These are phyloP conservation scores for Takakia lepidozioides DNA, from an alignment of 225 moss, liverwort and hornwort species.

Conservation along the genomic window DNA sequence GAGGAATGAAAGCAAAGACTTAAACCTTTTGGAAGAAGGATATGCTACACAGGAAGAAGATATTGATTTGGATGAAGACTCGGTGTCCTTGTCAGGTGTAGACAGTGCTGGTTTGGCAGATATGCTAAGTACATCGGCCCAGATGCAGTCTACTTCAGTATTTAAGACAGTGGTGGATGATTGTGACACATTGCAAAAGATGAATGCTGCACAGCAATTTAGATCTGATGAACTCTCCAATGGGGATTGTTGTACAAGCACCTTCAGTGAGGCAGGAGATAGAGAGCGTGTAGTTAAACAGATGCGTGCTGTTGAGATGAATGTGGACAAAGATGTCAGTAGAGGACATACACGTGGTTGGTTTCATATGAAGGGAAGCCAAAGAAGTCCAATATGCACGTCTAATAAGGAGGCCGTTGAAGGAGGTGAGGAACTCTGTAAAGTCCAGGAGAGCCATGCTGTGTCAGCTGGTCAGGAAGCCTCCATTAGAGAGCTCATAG, in stretches of 20 bases:
- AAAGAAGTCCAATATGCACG: too few species aligned
- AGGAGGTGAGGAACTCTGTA: too few species aligned
- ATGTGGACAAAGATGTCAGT: too few species aligned
- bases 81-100: conserved; percentile 2
- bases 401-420: too few species aligned
- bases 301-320: too few species aligned
- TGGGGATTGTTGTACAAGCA: not conserved
- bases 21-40: conserved; percentile 11
- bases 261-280: not conserved
- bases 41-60: conserved; percentile 36
- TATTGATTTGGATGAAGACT: conserved; percentile 9
- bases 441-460: too few species aligned
- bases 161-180: too few species aligned
- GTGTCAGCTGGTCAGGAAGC: too few species aligned
- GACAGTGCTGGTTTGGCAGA: conserved; percentile 5
- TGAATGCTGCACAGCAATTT: too few species aligned
- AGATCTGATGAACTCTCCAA: not conserved
- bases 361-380: too few species aligned
- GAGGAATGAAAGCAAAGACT: conserved; percentile 1
- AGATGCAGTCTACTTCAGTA: not conserved
- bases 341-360: too few species aligned
- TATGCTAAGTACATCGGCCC: conserved; percentile 9
- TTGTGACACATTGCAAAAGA: too few species aligned
- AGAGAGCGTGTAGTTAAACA: not conserved
- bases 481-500: conserved; percentile 43